A percentile compares a stretch with the other conserved stretches of the same genome.
phyloP scores from a whole-genome alignment of 352 stramenopile species.

The Pythium brachiatum region DNA sequence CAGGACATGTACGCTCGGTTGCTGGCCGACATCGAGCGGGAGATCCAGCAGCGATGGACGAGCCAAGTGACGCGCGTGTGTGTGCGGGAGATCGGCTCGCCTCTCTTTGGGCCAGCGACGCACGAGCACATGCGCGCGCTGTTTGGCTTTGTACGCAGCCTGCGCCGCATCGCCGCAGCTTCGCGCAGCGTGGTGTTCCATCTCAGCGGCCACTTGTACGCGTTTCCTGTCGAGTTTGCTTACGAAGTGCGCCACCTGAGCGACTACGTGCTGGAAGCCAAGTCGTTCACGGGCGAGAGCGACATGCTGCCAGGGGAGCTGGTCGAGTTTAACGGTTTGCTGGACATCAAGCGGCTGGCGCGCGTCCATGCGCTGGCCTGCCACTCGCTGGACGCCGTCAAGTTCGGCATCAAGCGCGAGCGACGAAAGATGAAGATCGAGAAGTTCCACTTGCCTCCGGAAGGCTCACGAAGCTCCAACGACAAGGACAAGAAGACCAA shows the following conservation, averaged over 20 bases:
- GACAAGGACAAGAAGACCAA: slow-evolving; percentile 19
- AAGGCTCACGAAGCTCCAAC: slow-evolving; percentile 47
- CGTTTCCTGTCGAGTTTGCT: slow-evolving; percentile 29
- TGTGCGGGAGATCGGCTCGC: slow-evolving; percentile 43
- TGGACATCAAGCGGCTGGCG: slow-evolving; percentile 58
- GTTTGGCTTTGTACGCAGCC: slow-evolving; percentile 33
- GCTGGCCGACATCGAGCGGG: slow-evolving; percentile 24
- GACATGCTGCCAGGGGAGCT: slow-evolving; percentile 60
- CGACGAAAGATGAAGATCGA: slow-evolving; percentile 74
- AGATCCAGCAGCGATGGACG: slow-evolving; percentile 18
- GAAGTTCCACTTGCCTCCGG: slow-evolving; percentile 70
- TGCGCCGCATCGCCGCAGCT: slow-evolving; percentile 29
- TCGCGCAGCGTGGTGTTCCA: slow-evolving; percentile 26
- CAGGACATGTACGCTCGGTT: slow-evolving; percentile 32
- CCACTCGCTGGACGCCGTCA: slow-evolving; percentile 50
- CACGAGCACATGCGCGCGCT: slow-evolving; percentile 42
- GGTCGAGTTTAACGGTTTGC: slow-evolving; percentile 54
- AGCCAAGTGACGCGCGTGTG: slow-evolving; percentile 44
- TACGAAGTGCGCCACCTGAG: slow-evolving; percentile 51
- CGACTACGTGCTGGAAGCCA: slow-evolving; percentile 61
- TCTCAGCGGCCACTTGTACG: slow-evolving; percentile 29
- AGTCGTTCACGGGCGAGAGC: slow-evolving; percentile 51
- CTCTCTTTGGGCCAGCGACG: slow-evolving; percentile 32
- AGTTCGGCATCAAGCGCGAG: slow-evolving; percentile 64
- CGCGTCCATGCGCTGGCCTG: slow-evolving; percentile 53